Conservation (phyloP, 2,329 filamentous ascomycete genomes). For the Sphaerulina musiva region DNA sequence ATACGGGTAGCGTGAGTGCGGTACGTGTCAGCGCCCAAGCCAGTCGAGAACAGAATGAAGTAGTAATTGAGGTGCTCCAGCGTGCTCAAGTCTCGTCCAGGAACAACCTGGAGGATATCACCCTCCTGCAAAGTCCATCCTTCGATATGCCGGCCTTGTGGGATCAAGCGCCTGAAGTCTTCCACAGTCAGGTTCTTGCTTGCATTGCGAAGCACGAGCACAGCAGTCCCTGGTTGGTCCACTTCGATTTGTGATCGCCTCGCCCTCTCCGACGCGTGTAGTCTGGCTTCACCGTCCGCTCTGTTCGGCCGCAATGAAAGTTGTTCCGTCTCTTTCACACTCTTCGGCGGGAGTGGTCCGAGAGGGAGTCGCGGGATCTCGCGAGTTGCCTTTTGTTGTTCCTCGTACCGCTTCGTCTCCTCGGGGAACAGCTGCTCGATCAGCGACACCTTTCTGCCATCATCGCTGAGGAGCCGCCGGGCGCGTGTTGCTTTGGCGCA, state of each 20-base stretch:
- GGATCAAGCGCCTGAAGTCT: constrained; percentile 65
- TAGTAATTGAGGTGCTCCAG: constrained; percentile 60
- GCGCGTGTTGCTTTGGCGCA: not conserved
- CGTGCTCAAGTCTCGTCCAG: constrained; percentile 57
- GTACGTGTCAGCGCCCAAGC: constrained; percentile 56
- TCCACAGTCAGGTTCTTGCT: constrained; percentile 55
- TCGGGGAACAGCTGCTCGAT: constrained; percentile 52
- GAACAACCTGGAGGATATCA: constrained; percentile 55
- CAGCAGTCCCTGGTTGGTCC: constrained; percentile 30
- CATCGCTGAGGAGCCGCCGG: constrained; percentile 2
- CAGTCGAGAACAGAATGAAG: constrained; percentile 60
- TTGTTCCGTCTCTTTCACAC: not conserved
- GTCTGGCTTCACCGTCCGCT: not conserved
- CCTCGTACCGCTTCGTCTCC: constrained; percentile 34
- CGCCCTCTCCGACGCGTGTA: constrained; percentile 17
- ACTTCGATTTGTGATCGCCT: constrained; percentile 2
- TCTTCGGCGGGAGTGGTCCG: constrained; percentile 9
- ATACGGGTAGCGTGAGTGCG: constrained; percentile 49
- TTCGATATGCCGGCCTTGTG: constrained; percentile 57
- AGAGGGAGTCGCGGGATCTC: constrained; percentile 34
- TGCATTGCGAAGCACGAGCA: constrained; percentile 54
- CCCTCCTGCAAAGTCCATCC: constrained; percentile 52
- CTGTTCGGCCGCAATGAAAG: not conserved
- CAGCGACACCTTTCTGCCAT: constrained; percentile 32
- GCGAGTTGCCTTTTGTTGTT: constrained; percentile 18